These are phyloP conservation scores for Penicillium freii DNA, from an alignment of 2,329 filamentous ascomycete genomes.

Conservation along the genomic window DNA sequence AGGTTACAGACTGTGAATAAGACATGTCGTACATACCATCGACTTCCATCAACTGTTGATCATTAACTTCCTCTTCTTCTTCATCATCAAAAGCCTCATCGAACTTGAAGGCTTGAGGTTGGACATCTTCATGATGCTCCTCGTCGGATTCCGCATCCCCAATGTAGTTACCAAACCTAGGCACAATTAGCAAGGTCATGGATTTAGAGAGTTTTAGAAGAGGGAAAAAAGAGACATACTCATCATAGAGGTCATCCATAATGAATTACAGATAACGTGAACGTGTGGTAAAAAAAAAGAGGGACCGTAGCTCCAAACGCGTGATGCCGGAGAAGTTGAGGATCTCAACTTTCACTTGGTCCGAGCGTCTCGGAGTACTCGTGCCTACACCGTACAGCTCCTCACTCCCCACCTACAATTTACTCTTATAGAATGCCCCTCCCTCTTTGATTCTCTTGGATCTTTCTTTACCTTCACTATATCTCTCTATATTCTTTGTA, in stretches of 20 bases:
- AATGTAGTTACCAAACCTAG: conserved; percentile 95
- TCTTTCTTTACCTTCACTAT: not conserved
- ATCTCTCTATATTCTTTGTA: not conserved
- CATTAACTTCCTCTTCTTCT: conserved; percentile 60
- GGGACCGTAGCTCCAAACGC: conserved; percentile 15
- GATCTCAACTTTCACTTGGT: conserved; percentile 26
- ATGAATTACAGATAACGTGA: conserved; percentile 21
- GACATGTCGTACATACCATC: conserved; percentile 60
- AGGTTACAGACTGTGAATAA: not conserved
- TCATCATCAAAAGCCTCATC: conserved; percentile 67
- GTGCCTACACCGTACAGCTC: conserved; percentile 30
- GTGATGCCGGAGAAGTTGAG: conserved; percentile 21
- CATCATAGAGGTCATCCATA: conserved; percentile 97
- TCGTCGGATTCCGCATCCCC: conserved; percentile 91
- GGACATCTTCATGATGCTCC: conserved; percentile 70
- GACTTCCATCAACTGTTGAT: conserved; percentile 89
- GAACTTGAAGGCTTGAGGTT: conserved; percentile 75
- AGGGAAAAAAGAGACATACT: conserved; percentile 54
- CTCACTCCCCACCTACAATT: conserved; percentile 21
- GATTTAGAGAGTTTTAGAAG: not conserved
- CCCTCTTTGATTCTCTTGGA: conserved; percentile 1
- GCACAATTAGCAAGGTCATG: conserved; percentile 23
- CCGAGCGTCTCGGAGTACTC: conserved; percentile 23
- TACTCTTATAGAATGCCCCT: conserved; percentile 12
- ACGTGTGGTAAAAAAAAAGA: conserved; percentile 10